Evolutionary conservation across 441 rosid genomes (phyloP).

Genomic region (Theobroma grandiflorum): DNA sequence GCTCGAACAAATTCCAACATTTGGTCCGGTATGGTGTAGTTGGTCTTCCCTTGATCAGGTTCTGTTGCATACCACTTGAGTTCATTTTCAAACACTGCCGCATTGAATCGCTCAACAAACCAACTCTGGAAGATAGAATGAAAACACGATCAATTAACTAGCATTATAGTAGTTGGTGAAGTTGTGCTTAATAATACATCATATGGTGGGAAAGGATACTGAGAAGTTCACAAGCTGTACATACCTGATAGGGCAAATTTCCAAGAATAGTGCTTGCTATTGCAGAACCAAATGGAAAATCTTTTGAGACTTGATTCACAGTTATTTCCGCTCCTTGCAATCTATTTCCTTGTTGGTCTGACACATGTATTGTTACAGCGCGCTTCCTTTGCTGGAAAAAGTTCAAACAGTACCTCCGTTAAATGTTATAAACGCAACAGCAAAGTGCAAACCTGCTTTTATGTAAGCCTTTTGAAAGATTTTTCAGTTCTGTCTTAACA

Average conservation of each 20-base stretch:
- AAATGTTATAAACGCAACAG: neutral
- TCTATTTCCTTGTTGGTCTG: slow-evolving; percentile 57
- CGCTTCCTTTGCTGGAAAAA: slow-evolving; percentile 69
- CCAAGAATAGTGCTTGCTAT: slow-evolving; percentile 75
- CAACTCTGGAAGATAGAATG: slow-evolving; percentile 51
- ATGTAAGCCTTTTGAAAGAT: neutral
- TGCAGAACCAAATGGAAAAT: slow-evolving; percentile 85
- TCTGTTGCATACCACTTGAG: slow-evolving; percentile 93
- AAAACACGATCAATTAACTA: slow-evolving; percentile 9
- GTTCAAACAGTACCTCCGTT: neutral
- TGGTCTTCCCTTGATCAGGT: slow-evolving; percentile 60
- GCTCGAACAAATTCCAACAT: slow-evolving; percentile 68
- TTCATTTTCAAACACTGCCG: slow-evolving; percentile 88
- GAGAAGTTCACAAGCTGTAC: neutral
- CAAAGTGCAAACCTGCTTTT: neutral
- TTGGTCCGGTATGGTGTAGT: slow-evolving; percentile 69
- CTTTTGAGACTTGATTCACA: slow-evolving; percentile 67
- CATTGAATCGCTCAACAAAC: slow-evolving; percentile 81
- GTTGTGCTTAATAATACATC: neutral
- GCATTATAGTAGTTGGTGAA: neutral
- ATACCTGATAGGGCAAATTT: slow-evolving; percentile 73
- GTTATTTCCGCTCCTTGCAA: slow-evolving; percentile 59
- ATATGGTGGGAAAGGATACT: neutral
- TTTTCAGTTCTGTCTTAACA: neutral
- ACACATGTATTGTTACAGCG: slow-evolving; percentile 67